Evolutionary conservation across 1,284 basidiomycete species (phyloP).

Genomic region (Coniferiporia sulphurascens): DNA sequence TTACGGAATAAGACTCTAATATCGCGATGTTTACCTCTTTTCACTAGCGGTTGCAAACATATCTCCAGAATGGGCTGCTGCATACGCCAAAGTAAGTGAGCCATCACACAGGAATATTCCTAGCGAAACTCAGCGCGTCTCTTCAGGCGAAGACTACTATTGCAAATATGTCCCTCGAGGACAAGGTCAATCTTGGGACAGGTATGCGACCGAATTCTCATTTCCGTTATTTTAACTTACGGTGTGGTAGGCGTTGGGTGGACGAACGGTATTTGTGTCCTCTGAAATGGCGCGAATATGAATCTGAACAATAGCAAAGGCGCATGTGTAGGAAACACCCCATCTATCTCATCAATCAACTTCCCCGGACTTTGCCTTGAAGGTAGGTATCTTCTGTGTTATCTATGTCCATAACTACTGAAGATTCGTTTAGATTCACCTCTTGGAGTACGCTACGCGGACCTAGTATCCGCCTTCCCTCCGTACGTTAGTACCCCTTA

Average conservation of each 20-base stretch:
- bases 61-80: constrained; percentile 48
- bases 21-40: neutral
- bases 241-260: constrained; percentile 5
- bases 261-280: constrained; percentile 1
- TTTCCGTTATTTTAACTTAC: neutral
- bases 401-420: neutral
- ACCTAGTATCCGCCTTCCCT: constrained; percentile 63
- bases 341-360: constrained; percentile 51
- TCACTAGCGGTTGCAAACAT: constrained; percentile 32
- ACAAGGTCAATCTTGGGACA: constrained; percentile 54
- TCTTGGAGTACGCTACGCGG: constrained; percentile 59
- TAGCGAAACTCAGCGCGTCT: neutral
- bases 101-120: neutral
- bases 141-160: constrained; percentile 41
- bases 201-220: constrained; percentile 28
- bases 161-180: constrained; percentile 42
- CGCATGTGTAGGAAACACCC: constrained; percentile 66
- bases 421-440: constrained; percentile 39
- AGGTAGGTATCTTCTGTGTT: constrained; percentile 31
- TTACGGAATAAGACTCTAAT: neutral
- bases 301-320: constrained; percentile 28
- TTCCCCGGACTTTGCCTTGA: constrained; percentile 70
- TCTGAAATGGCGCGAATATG: neutral
- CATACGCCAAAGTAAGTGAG: constrained; percentile 43
- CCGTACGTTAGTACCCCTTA: constrained; percentile 36